Evolutionary conservation across 192 early-diverging fungal genomes (phyloP), one percentile per base, ranked within the genome.

Genomic region (Radiomyces spectabilis): DNA sequence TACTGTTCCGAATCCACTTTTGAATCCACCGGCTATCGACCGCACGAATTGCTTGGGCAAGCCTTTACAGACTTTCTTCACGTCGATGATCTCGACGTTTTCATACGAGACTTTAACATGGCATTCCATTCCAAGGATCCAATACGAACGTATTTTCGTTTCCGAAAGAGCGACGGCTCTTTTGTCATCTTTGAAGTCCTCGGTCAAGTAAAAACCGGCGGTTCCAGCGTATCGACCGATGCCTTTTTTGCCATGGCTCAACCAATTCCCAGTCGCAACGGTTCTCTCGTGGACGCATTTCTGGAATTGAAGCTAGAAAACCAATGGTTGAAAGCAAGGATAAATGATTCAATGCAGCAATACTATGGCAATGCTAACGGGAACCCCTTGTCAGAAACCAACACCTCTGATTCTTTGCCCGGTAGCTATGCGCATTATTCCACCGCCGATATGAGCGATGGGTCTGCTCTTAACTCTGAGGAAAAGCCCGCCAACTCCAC

Each of bases 281-380:
- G 61, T 5, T 42, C 54, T 12, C 55, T 75, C 53, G 44, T 75
- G 5, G 73, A 75, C 57, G 57, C 65, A 12, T 72, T 75, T 48
- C 41, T 75, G 12, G 73, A 75, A 50, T 47, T 75, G 4, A 75
- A 75, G 50, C 43, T 69, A 12, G 73, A 75, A 53, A 75, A 75
- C 35, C 66, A 72, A 51, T 57, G 62, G 45, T 41, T 75, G 13
- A 22, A 48, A 26, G 44, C 55, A 19, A 51, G 68, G 59, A 63
- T 68, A 24, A 47, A 46, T 46, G 59, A 66, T n/a, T n/a, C n/a
- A 30, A 31, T 68, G 31, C 30, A 53, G 19, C 29, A 37, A 29
- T 52, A 66, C 27, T 31, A 48, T 27, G 51, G 55, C 3, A 37
- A 48, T 21, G 35, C 26, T 10, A 15, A 38, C 19, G 18, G 33